Evolutionary conservation across 352 stramenopile genomes (phyloP), one percentile per base, ranked within the genome.

Genomic region (Pilasporangium apinafurcum): DNA sequence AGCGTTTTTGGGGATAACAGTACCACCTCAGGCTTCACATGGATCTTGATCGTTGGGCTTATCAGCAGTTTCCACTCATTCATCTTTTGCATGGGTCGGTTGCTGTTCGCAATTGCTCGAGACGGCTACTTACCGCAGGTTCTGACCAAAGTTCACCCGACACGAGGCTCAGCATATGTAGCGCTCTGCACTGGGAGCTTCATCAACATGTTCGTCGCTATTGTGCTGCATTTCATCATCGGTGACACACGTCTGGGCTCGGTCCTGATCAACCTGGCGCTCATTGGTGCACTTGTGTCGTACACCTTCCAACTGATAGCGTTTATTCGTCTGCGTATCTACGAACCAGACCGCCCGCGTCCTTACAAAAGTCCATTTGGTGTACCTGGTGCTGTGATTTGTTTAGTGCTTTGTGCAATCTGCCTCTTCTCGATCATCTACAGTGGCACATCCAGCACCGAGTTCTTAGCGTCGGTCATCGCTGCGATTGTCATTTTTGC

Each of bases 1-100:
- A 74, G 58, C 24, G 65, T 85, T 5, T 87, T 87, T 42, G 75
- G 75, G 9, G 75, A 85, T 58, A 83, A 73, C 42, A 55, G 43
- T 33, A 77, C 54, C 4, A 83, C 68, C 8, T 46, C 75, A 8
- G 68, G 47, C 16, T 87, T 87, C 53, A 81, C 64, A 45, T 87
- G 75, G 75, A 48, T 87, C 4, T 54, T 71, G 4, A 65, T 83
- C 33, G 65, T 85, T 37, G 71, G 68, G 2, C 39, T 87, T 18
- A 72, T 85, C 24, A 68, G 58, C 3, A 80, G 66, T 32, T 75
- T 68, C 22, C 68, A 87, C 48, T 83, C 75, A 37, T 87, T 83
- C 59, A 70, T 87, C 9, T 87, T 74, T 35, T 84, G 61, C 57
- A 87, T 85, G 75, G 65, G 63, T 14, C 60, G 60, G 1, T 26